A percentile compares a stretch with the other conserved stretches of the same genome.
phyloP scores from a whole-genome alignment of 768 basidiomycete species.

The Sporobolomyces roseus region DNA sequence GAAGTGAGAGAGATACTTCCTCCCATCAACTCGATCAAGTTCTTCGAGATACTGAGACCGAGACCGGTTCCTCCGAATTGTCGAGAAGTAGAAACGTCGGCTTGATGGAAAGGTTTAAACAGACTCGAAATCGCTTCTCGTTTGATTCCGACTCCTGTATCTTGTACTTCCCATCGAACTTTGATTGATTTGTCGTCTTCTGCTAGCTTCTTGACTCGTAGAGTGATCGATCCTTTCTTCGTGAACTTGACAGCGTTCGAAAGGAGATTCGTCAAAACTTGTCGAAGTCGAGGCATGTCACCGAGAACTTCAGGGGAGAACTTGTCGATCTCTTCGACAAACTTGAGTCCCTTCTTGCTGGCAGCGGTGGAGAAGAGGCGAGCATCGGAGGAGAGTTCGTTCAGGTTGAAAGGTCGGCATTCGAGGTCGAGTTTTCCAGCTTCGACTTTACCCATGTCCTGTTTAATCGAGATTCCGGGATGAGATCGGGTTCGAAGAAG shows the following conservation, averaged over 20 bases:
- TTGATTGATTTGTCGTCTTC: slow-evolving; percentile 61
- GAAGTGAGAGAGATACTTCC: slow-evolving; percentile 32
- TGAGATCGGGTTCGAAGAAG: background rate
- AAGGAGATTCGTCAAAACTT: slow-evolving; percentile 78
- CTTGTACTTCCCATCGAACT: slow-evolving; percentile 89
- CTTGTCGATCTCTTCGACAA: slow-evolving; percentile 88
- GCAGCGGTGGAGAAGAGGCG: slow-evolving; percentile 94
- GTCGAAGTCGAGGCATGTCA: slow-evolving; percentile 73
- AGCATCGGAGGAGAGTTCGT: slow-evolving; percentile 85
- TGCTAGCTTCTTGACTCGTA: slow-evolving; percentile 48
- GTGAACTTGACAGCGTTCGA: slow-evolving; percentile 60
- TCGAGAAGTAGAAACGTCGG: slow-evolving; percentile 85
- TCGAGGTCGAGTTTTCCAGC: slow-evolving; percentile 42
- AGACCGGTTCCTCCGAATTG: slow-evolving; percentile 93
- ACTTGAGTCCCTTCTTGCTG: slow-evolving; percentile 86
- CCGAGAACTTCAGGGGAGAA: slow-evolving; percentile 89
- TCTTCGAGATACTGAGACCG: slow-evolving; percentile 70
- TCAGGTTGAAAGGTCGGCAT: slow-evolving; percentile 29
- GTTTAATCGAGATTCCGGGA: background rate
- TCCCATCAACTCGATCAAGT: slow-evolving; percentile 41
- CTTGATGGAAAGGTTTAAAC: slow-evolving; percentile 98
- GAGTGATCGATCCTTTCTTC: slow-evolving; percentile 46
- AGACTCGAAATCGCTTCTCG: slow-evolving; percentile 93
- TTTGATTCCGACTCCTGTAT: slow-evolving; percentile 95
- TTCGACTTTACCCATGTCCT: slow-evolving; percentile 44